Conservation (phyloP, 768 basidiomycete species). For the Rhodotorula diobovata region DNA sequence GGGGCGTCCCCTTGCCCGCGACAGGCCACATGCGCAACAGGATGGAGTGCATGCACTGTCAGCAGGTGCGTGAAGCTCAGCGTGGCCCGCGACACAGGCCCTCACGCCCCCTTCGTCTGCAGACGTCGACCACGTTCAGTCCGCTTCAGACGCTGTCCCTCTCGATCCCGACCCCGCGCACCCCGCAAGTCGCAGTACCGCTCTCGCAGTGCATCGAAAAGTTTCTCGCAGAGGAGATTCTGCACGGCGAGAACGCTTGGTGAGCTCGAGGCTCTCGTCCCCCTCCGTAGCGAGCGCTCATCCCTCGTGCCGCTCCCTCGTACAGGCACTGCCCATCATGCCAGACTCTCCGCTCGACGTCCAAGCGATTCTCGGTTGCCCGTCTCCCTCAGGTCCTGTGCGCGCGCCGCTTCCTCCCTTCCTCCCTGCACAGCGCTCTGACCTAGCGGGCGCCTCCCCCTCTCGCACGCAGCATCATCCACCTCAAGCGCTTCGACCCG, state of each 20-base stretch:
- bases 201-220: slow-evolving; percentile 76
- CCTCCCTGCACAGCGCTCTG: slow-evolving; percentile 20
- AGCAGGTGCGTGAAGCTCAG: slow-evolving; percentile 56
- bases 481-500: slow-evolving; percentile 81
- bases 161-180: slow-evolving; percentile 66
- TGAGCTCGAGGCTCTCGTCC: slow-evolving; percentile 45
- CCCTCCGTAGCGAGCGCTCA: not conserved
- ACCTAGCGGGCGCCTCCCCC: not conserved
- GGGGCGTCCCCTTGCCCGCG: not conserved
- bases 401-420: not conserved
- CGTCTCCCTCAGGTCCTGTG: slow-evolving; percentile 79
- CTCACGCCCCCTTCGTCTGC: not conserved
- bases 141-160: slow-evolving; percentile 85
- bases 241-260: slow-evolving; percentile 91
- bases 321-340: slow-evolving; percentile 73
- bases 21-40: slow-evolving; percentile 74
- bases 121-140: slow-evolving; percentile 33
- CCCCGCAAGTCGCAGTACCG: slow-evolving; percentile 50
- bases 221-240: slow-evolving; percentile 78
- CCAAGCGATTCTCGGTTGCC: slow-evolving; percentile 55
- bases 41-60: slow-evolving; percentile 80
- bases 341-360: slow-evolving; percentile 53
- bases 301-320: no score
- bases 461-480: slow-evolving; percentile 54
- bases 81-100: not conserved